These are phyloP conservation scores for Fusarium xyrophilum DNA, from an alignment of 2,329 filamentous ascomycete species.

Conservation along the genomic window DNA sequence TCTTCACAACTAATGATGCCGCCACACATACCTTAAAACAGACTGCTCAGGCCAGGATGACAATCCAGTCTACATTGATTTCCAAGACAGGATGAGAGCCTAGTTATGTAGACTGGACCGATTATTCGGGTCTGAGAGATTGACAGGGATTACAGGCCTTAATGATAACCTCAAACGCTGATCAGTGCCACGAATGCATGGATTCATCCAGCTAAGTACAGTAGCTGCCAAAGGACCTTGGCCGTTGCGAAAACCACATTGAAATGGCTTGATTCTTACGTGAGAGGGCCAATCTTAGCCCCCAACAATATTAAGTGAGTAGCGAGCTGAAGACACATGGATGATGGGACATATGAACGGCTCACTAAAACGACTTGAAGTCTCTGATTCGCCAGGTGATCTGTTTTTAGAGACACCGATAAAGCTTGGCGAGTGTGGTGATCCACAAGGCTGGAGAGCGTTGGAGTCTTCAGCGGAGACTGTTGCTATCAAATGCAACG, in stretches of 20 bases:
- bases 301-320: constrained; percentile 8
- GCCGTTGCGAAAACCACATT: not conserved
- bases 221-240: not conserved
- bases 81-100: not conserved
- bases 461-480: not conserved
- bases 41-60: not conserved
- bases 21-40: not conserved
- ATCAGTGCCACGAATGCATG: not conserved
- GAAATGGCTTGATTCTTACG: constrained; percentile 18
- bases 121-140: not conserved
- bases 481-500: not conserved
- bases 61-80: not conserved
- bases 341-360: not conserved
- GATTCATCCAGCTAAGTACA: not conserved
- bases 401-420: not conserved
- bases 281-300: constrained; percentile 9
- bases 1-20: not conserved
- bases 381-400: not conserved
- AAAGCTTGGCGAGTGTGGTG: constrained; percentile 9
- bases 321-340: not conserved
- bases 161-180: not conserved
- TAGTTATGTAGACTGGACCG: not conserved
- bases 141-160: not conserved
- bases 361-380: not conserved
- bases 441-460: constrained; percentile 6